These are phyloP conservation scores for Mastigamoeba balamuthi DNA, from an alignment of 78 protist species.

Conservation along the genomic window DNA sequence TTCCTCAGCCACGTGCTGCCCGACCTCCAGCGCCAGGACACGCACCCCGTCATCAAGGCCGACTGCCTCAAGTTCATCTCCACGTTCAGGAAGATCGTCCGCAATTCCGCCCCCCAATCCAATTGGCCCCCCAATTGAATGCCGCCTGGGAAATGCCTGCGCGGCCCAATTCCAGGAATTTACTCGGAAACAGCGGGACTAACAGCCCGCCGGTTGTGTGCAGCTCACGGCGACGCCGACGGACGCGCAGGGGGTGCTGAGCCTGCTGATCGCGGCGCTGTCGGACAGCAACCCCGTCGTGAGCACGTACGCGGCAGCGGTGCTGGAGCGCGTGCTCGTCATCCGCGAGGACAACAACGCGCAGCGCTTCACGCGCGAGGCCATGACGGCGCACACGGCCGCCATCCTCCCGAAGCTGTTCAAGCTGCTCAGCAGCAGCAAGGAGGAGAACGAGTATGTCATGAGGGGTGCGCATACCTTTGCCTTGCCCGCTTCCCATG, in stretches of 20 bases:
- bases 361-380: not conserved
- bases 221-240: conserved; percentile 3
- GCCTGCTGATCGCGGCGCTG: not conserved
- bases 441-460: conserved; percentile 55
- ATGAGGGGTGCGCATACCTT: conserved; percentile 47
- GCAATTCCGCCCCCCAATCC: not conserved
- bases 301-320: not conserved
- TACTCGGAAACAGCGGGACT: conserved; percentile 6
- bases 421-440: conserved; percentile 10
- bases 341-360: not conserved
- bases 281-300: not conserved
- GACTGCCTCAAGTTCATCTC: conserved; percentile 78
- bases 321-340: not conserved
- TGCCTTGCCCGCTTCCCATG: not conserved
- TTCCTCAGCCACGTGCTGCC: conserved; percentile 52
- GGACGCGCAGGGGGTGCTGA: not conserved
- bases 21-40: conserved; percentile 29
- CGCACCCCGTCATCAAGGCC: conserved; percentile 59
- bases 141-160: conserved; percentile 20
- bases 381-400: not conserved
- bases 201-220: conserved; percentile 60
- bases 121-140: conserved; percentile 1
- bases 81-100: conserved; percentile 40
- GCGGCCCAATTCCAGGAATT: conserved; percentile 11
- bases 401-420: conserved; percentile 45